A percentile compares a stretch with the other conserved stretches of the same genome.
phyloP scores from a whole-genome alignment of 352 stramenopile species.

The Phytophthora uliginosa region DNA sequence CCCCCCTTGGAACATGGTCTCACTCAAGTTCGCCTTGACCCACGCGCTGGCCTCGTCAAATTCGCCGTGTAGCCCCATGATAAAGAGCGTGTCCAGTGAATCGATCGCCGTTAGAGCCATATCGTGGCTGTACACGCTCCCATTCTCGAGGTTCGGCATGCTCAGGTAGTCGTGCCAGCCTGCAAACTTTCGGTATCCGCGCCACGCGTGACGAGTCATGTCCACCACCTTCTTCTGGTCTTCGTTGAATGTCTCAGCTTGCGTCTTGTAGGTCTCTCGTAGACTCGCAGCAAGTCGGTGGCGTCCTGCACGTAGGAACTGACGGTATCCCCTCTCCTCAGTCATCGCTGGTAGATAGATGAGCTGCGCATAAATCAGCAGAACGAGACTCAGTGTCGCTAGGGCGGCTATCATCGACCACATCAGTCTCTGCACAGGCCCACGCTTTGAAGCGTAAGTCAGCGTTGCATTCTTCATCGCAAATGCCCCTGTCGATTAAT shows the following conservation, averaged over 20 bases:
- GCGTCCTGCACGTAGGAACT: conserved; percentile 22
- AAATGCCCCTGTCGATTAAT: not conserved
- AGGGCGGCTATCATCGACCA: conserved; percentile 22
- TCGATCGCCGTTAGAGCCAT: conserved; percentile 77
- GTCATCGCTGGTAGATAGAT: conserved; percentile 33
- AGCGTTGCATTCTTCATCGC: conserved; percentile 19
- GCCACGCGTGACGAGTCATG: conserved; percentile 70
- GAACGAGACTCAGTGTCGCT: conserved; percentile 22
- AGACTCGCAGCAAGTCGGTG: conserved; percentile 7
- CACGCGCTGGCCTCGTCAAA: conserved; percentile 71
- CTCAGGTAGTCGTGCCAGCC: conserved; percentile 54
- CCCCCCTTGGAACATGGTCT: conserved; percentile 41
- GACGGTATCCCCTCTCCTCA: conserved; percentile 4
- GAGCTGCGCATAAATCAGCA: conserved; percentile 22
- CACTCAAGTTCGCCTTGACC: conserved; percentile 53
- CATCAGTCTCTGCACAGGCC: conserved; percentile 16
- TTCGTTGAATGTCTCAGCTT: conserved; percentile 29
- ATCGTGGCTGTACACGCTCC: conserved; percentile 56
- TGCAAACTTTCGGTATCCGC: conserved; percentile 53
- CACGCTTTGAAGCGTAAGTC: conserved; percentile 5
- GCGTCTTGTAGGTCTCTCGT: conserved; percentile 39
- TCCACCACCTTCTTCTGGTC: conserved; percentile 59
- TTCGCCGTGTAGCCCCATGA: conserved; percentile 69
- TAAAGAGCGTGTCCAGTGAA: conserved; percentile 75
- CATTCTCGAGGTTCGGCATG: conserved; percentile 29